Evolutionary conservation across 352 stramenopile species (phyloP).

Genomic region (Aphanomyces invadans): DNA sequence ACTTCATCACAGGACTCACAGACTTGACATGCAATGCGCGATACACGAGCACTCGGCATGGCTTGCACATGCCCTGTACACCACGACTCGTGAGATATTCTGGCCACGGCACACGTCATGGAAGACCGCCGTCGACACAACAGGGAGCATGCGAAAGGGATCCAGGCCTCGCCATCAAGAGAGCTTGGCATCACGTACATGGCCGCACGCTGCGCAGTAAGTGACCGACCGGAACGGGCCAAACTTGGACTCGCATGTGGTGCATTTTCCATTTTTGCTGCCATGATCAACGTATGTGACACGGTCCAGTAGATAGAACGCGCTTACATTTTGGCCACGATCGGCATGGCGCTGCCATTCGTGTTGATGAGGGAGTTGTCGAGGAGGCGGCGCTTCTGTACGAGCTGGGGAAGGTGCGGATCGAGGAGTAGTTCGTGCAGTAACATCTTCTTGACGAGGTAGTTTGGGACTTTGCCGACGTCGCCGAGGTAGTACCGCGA

Average conservation of each 20-base stretch:
- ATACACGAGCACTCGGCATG: slow-evolving; percentile 5
- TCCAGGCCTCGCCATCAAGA: too few relatives aligned
- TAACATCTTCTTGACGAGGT: not conserved
- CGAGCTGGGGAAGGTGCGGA: not conserved
- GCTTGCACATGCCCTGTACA: not conserved
- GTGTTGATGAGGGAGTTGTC: not conserved
- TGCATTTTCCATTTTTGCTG: not conserved
- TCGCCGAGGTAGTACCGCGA: not conserved
- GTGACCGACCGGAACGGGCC: not conserved
- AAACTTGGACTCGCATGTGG: not conserved
- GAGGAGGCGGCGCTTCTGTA: slow-evolving; percentile 14
- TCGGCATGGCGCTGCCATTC: not conserved
- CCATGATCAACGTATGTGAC: not conserved
- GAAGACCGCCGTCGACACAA: too few relatives aligned
- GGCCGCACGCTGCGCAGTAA: not conserved
- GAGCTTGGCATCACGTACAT: not conserved
- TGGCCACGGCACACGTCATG: not conserved
- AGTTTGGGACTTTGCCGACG: not conserved
- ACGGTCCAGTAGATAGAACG: too few relatives aligned
- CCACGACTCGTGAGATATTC: not conserved
- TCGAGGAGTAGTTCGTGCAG: not conserved
- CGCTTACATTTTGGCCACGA: not conserved
- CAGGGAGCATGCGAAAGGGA: too few relatives aligned
- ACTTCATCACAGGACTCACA: not conserved
- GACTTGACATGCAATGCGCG: slow-evolving; percentile 3